Evolutionary conservation across 2,329 filamentous ascomycete genomes (phyloP), one percentile per base, ranked within the genome.

Genomic region (Aspergillus ochraceus): DNA sequence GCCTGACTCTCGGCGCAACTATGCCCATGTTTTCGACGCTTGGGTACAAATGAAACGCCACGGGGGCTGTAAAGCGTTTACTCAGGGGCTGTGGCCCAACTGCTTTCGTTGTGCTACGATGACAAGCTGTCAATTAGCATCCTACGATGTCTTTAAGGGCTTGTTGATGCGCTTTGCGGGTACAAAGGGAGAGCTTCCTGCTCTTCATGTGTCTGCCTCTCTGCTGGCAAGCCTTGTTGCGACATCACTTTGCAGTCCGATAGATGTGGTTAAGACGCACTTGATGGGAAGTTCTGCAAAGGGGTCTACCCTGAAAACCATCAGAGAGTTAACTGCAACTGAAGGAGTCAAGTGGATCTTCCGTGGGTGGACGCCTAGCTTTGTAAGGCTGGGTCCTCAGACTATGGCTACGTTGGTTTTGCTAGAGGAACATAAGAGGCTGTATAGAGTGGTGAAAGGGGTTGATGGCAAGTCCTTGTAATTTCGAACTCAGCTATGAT

Each of bases 321-420:
- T 96, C 56, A 77, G 79, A 47, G 86, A 90, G 49, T 87, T 93
- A 32, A 90, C 88, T 64, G 83, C 80, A 57, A 79, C 84, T 19
- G 90, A 96, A 71, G 92, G 92, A 1, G 74, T 90, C 53, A 77
- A 83, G 49, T 96, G 92, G 92, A 88, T 94, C 84, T 96, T 96
- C 78, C 90, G 91, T 75, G 92, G 92, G 61, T 96, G 91, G 91
- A 87, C 93, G 51, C 92, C 92, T n/a, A 84, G 82, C 66, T 86
- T 86, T 68, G 83, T 85, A 54, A 76, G 84, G 24, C 70, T 86
- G 6, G 84, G 83, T 1, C 83, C 84, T 39, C 92, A 96, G 79
- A 96, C 91, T 8, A 90, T 96, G 61, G 89, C 89, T 68, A 96
- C 91, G 39, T 93, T 96, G 75, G 74, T 96, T 70, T 93, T 95